Evolutionary conservation across 1,139 yeast genomes (phyloP), one percentile per base, ranked within the genome.

Genomic region (Chernovozyma sophiae-reginae): DNA sequence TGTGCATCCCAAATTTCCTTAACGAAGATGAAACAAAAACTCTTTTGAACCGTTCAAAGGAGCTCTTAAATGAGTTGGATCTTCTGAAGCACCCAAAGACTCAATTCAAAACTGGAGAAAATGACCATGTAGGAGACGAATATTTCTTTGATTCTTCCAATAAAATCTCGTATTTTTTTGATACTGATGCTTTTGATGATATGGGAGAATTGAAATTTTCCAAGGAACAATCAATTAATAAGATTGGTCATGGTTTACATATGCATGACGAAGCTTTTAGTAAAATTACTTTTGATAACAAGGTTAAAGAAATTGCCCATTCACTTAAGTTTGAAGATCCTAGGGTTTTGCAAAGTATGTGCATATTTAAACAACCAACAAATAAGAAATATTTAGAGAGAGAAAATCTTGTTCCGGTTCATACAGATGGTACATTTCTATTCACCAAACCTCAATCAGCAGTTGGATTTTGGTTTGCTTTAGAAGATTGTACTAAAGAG

Each of bases 231-330:
- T 77, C 92, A 2, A 71, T 85, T 51, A 85, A 85, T 58, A 85
- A 85, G 58, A 79, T 85, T 30, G 95, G 95, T 6, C 95, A 85
- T 52, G 87, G 86, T 0, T 57, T 85, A 27, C 95, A 85, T 51
- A 68, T 74, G 52, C 51, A 58, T 29, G 79, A 80, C 43, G 60
- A 64, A 0, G 53, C 56, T 11, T 85, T 80, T 47, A 55, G 57
- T 15, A 46, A 61, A 7, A 56, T 78, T 22, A 79, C 94, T 0
- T 66, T 80, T 34, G 74, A 72, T 38, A 61, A 55, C 1, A 68
- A 74, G 26, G 74, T 82, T 11, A 57, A 66, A 30, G 69, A 55
- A 0, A 74, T 85, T 31, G 85, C 83, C 11, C 52, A 56, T 8
- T 67, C 73, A 28, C 60, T 85, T 36, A 67, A 72, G 0, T 79